Evolutionary conservation across 768 basidiomycete species (phyloP), one percentile per base, ranked within the genome.

Genomic region (Mycena filopes): DNA sequence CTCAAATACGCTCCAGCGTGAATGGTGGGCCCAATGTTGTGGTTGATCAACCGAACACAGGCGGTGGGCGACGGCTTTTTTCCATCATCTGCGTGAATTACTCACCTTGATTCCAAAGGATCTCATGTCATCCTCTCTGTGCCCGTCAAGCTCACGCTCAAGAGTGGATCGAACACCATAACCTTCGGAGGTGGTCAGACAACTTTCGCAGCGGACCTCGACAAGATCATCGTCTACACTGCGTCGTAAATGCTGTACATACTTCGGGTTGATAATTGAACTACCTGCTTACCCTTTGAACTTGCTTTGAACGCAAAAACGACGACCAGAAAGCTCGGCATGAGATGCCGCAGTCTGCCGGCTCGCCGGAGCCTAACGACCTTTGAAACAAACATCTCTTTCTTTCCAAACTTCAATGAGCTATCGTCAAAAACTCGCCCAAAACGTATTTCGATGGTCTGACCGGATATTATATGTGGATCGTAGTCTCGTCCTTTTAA

Each of bases 31-130:
- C 87, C 10, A 74, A 77, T 21, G 77, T 86, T n/a, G 54, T 81
- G 10, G 82, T 89, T 28, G 83, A 88, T 54, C 86, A 88, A 69
- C 87, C 87, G 4, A 81, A 86, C 71, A 86, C 84, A 36, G 87
- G 86, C 33, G 85, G 86, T 53, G n/a, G n/a, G n/a, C n/a, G n/a
- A 74, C 26, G 25, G 33, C 15, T 40, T 15, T 6, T 31, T 53
- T n/a, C 38, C 36, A 36, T 40, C 21, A 49, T 8, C 12, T n/a
- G 6, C 8, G 40, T 8, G 10, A 38, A 13, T 16, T 16, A 23
- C 29, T 43, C 20, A 51, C 7, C 8, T 13, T 11, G 40, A 85
- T 84, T 18, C 21, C 7, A 15, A 10, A 45, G 84, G 86, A 21
- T 83, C 82, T 3, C 71, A 79, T 60, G 84, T 86, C 51, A 76